Evolutionary conservation across 1,284 basidiomycete genomes (phyloP).

Genomic region (Rhodotorula sp.): DNA sequence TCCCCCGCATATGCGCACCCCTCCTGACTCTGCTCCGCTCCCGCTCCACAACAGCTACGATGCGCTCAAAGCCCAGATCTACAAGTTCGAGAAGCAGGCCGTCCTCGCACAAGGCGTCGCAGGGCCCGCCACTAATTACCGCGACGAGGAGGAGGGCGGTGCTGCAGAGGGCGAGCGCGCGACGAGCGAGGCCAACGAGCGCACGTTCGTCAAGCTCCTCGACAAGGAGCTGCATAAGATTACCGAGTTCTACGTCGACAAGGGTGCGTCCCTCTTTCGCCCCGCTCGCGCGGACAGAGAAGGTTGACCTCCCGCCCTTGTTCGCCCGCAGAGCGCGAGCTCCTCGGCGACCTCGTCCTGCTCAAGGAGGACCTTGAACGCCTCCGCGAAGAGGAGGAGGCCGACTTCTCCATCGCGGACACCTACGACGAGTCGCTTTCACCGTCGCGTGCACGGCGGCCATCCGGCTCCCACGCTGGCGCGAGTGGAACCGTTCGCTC

Average conservation of each 20-base stretch:
- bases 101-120: constrained; percentile 45
- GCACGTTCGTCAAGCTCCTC: constrained; percentile 70
- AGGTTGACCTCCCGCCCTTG: neutral
- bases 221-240: constrained; percentile 86
- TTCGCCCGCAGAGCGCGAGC: constrained; percentile 60
- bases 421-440: constrained; percentile 3
- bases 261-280: constrained; percentile 49
- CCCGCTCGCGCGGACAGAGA: no score
- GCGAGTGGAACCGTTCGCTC: neutral
- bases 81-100: constrained; percentile 68
- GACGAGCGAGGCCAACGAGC: constrained; percentile 36
- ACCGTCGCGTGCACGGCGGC: neutral
- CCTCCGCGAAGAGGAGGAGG: constrained; percentile 36
- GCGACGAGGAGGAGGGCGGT: constrained; percentile 46
- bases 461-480: neutral
- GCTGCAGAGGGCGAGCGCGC: neutral
- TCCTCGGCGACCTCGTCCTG: constrained; percentile 64
- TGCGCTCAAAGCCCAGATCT: constrained; percentile 77
- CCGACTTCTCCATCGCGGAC: constrained; percentile 2
- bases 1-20: no score
- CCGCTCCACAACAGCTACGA: constrained; percentile 65
- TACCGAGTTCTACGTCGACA: constrained; percentile 72
- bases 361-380: constrained; percentile 66
- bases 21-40: neutral
- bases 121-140: constrained; percentile 60